These are phyloP conservation scores for Solanum etuberosum DNA, from an alignment of 257 asterid species.

Conservation along the genomic window DNA sequence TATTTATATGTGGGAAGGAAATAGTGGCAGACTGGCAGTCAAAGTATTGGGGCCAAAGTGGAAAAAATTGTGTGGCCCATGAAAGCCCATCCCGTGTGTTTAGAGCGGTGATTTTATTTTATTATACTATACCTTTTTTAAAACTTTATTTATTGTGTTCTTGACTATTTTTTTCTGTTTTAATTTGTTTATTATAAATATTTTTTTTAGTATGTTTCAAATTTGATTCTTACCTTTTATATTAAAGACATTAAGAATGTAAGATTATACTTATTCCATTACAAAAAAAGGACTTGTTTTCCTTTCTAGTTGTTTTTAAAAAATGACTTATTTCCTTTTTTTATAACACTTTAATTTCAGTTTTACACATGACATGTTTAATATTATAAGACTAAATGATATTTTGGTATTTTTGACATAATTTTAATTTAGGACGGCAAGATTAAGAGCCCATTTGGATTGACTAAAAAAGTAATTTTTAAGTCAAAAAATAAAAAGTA, in stretches of 20 bases:
- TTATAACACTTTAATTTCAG: accelerated
- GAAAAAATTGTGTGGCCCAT: conserved; percentile 6
- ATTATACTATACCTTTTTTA: neutral
- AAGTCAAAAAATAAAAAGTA: too few species aligned
- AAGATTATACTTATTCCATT: neutral
- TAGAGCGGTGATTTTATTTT: neutral
- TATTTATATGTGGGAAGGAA: neutral
- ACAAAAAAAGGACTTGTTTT: neutral
- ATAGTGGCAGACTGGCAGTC: neutral
- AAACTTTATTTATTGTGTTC: neutral
- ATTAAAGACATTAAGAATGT: neutral
- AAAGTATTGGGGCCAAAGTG: neutral
- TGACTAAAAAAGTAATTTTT: neutral
- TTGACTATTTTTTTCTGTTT: neutral
- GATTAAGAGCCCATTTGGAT: too few species aligned
- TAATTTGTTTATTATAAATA: neutral
- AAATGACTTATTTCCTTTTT: neutral
- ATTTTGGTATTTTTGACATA: too few species aligned
- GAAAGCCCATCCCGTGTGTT: conserved; percentile 20
- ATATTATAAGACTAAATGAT: too few species aligned
- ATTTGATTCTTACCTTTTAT: neutral
- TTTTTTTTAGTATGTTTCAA: neutral
- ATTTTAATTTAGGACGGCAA: too few species aligned
- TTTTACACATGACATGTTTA: accelerated
- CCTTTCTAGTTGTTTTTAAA: neutral